A percentile compares a stretch with the other conserved stretches of the same genome.
Evolutionary conservation across 1,139 yeast genomes (phyloP).

Genomic region (Geotrichum carabidarum): DNA sequence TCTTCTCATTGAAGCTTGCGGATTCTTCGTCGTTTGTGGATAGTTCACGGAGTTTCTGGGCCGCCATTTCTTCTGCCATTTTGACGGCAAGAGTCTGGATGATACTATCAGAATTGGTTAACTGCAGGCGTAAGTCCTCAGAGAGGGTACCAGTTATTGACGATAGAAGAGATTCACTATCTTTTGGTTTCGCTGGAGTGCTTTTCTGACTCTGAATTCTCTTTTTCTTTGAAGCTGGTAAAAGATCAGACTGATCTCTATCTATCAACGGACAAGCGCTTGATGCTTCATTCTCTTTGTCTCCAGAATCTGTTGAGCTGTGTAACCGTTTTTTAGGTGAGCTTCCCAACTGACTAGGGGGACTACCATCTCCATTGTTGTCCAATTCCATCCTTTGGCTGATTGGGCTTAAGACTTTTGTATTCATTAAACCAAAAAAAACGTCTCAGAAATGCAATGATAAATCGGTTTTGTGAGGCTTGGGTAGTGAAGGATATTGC

Average conservation of each 20-base stretch:
- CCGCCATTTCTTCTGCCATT: slow-evolving; percentile 19
- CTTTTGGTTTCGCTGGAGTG: not conserved
- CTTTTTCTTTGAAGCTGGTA: no score
- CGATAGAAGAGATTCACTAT: not conserved
- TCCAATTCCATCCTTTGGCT: not conserved
- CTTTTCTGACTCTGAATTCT: no score
- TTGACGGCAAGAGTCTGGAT: slow-evolving; percentile 15
- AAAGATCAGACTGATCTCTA: no score
- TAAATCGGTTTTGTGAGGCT: no score
- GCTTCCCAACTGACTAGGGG: not conserved
- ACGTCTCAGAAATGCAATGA: not conserved
- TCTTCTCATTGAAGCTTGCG: not conserved
- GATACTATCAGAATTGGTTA: slow-evolving; percentile 8
- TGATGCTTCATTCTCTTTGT: not conserved
- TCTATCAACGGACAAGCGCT: no score
- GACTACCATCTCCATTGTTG: not conserved
- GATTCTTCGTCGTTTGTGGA: not conserved
- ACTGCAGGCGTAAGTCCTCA: slow-evolving; percentile 4
- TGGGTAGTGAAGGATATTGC: no score
- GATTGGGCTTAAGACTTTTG: not conserved
- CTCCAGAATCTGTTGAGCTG: not conserved
- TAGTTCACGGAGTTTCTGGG: slow-evolving; percentile 11
- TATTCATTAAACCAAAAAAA: not conserved
- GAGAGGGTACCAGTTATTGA: slow-evolving; percentile 12
- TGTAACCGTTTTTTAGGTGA: not conserved